Base-by-base conservation (phyloP, 192 early-diverging fungal species). In the Funneliformis mosseae region DNA sequence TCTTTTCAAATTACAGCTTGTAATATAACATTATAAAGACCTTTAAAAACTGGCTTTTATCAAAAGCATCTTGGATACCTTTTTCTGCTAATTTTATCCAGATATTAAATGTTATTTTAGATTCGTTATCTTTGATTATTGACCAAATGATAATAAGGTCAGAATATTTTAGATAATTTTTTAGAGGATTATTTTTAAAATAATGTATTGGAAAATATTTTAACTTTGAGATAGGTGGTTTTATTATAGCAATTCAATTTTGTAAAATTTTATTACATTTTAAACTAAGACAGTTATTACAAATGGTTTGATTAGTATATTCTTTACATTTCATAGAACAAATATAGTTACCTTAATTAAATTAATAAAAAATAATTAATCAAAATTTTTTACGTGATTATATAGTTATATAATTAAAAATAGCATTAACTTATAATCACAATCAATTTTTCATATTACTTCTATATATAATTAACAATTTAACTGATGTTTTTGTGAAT, bases 181-280 rank as follows among this genome's bases (percentile, higher is more conserved):
- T 67, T 67, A 67, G 14, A 28, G 1, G 0, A 41, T 67, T 0
- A 41, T 67, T 67, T 67, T 67, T 14, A 41, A 21, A 67, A 67
- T 67, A 67, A 33, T 38, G 14, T 27, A 38, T 67, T 33, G 27
- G 27, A 5, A 28, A 16, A 41, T 33, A 4, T 38, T 67, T 67
- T 14, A 67, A 5, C 3, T 67, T 67, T 67, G 23, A 11, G 85
- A 23, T 79, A 67, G 8, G 63, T 55, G 73, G 68, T 85, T 3
- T 85, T 45, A 48, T 14, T 48, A 48, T 48, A 48, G 46, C 46
- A 48, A 48, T 48, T 48, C 12, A 14, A 48, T 48, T 48, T 48
- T 48, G 4, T 48, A 48, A 48, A 14, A 48, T 48, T 48, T 48
- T 48, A 48, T 48, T 48, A 1, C 6, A 14, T 48, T 48, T 48